Evolutionary conservation across 495 filamentous ascomycete species (phyloP).

Genomic region (Aspergillus carlsbadensis): DNA sequence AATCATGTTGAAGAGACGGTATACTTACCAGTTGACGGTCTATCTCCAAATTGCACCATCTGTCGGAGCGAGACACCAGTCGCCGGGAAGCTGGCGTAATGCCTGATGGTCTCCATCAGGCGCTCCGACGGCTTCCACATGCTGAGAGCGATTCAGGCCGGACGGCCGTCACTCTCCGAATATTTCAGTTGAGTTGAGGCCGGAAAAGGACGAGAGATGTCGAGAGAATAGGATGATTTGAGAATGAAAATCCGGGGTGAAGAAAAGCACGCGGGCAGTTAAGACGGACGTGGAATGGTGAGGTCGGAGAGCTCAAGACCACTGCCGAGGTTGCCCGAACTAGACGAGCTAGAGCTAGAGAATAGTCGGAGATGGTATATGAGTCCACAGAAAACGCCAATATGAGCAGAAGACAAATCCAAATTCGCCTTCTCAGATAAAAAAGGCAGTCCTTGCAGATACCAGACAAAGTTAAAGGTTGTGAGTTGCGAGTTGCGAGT

Average conservation of each 20-base stretch:
- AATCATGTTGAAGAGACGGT: background rate
- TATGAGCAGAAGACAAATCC: background rate
- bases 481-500: background rate
- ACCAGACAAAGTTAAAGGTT: background rate
- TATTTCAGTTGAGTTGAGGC: background rate
- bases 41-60: constrained; percentile 98
- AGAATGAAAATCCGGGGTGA: background rate
- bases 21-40: constrained; percentile 74
- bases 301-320: constrained; percentile 7
- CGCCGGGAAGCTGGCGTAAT: constrained; percentile 95
- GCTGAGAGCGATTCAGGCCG: constrained; percentile 34
- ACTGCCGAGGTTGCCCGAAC: constrained; percentile 15
- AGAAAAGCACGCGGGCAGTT: background rate
- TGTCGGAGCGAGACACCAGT: constrained; percentile 95
- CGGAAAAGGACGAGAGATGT: background rate
- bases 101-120: constrained; percentile 98
- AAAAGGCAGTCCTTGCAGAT: background rate
- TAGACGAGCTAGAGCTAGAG: background rate
- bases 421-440: background rate
- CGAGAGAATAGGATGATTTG: background rate
- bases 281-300: background rate
- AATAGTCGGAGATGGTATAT: background rate
- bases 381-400: background rate
- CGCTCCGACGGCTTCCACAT: constrained; percentile 90
- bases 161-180: constrained; percentile 24